A percentile compares a stretch with the other conserved stretches of the same genome.
Conservation (phyloP, 768 basidiomycete species). For the Lactarius hatsudake region DNA sequence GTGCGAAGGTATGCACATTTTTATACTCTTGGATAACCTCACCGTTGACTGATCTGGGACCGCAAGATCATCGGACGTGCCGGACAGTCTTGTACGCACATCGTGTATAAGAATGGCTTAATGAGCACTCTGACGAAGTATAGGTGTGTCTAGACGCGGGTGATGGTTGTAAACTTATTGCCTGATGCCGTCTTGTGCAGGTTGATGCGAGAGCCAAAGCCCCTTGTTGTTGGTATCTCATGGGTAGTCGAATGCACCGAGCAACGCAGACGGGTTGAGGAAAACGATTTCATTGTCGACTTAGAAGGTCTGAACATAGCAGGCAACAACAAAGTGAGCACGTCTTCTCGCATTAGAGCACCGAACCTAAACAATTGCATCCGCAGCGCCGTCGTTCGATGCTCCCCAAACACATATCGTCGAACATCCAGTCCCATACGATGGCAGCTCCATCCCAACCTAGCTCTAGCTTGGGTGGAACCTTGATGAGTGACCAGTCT, state of each 20-base stretch:
- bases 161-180: neutral
- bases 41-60: neutral
- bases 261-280: slow-evolving; percentile 59
- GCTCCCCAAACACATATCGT: slow-evolving; percentile 55
- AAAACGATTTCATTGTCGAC: slow-evolving; percentile 62
- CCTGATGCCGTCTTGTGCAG: slow-evolving; percentile 35
- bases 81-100: slow-evolving; percentile 74
- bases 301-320: slow-evolving; percentile 55
- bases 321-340: slow-evolving; percentile 58
- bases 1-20: slow-evolving; percentile 63
- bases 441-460: slow-evolving; percentile 7
- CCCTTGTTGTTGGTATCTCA: slow-evolving; percentile 75
- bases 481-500: slow-evolving; percentile 21
- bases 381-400: slow-evolving; percentile 71
- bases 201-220: slow-evolving; percentile 62
- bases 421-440: slow-evolving; percentile 8
- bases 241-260: slow-evolving; percentile 91
- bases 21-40: neutral
- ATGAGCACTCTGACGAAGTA: slow-evolving; percentile 72
- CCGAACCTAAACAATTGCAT: slow-evolving; percentile 6
- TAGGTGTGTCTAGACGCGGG: slow-evolving; percentile 44
- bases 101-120: slow-evolving; percentile 81
- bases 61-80: slow-evolving; percentile 60
- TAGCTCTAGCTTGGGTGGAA: slow-evolving; percentile 11
- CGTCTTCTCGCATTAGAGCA: neutral